Conservation (phyloP, 495 filamentous ascomycete genomes). For the Hypoxylon fragiforme region DNA sequence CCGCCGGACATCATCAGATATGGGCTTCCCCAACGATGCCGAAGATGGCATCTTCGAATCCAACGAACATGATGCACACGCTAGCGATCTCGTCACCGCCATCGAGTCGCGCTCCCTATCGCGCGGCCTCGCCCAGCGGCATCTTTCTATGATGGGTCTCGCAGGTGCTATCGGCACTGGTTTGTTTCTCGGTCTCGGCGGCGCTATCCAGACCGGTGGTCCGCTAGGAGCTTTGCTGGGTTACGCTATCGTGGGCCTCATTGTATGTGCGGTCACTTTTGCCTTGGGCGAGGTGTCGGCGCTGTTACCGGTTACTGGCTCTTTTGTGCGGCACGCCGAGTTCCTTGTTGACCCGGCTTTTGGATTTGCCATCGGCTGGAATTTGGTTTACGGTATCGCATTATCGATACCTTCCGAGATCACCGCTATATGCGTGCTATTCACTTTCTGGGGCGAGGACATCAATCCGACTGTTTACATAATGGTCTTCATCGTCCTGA, state of each 20-base stretch:
- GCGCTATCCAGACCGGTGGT: conserved; percentile 50
- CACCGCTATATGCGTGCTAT: conserved; percentile 62
- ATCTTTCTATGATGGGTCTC: conserved; percentile 54
- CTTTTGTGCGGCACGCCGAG: conserved; percentile 66
- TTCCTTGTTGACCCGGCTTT: conserved; percentile 75
- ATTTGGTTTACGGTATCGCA: conserved; percentile 53
- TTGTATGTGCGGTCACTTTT: conserved; percentile 56
- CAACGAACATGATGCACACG: conserved; percentile 5
- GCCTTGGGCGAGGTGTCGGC: conserved; percentile 63
- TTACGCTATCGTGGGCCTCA: conserved; percentile 55
- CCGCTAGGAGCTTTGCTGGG: conserved; percentile 57
- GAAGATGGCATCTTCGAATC: conserved; percentile 4
- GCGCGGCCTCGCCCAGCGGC: conserved; percentile 49
- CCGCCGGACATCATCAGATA: conserved; percentile 8
- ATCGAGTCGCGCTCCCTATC: conserved; percentile 44
- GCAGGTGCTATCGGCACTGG: conserved; percentile 59
- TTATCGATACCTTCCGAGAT: conserved; percentile 62
- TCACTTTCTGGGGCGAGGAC: conserved; percentile 61
- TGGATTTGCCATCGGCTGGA: conserved; percentile 77
- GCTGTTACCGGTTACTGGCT: conserved; percentile 62
- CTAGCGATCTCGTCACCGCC: conserved; percentile 35
- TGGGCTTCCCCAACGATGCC: conserved; percentile 11
- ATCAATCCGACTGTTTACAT: conserved; percentile 58
- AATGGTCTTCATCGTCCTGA: conserved; percentile 57
- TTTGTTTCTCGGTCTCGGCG: conserved; percentile 54